Evolutionary conservation across 2,329 filamentous ascomycete species (phyloP).

Genomic region (Fusarium denticulatum): DNA sequence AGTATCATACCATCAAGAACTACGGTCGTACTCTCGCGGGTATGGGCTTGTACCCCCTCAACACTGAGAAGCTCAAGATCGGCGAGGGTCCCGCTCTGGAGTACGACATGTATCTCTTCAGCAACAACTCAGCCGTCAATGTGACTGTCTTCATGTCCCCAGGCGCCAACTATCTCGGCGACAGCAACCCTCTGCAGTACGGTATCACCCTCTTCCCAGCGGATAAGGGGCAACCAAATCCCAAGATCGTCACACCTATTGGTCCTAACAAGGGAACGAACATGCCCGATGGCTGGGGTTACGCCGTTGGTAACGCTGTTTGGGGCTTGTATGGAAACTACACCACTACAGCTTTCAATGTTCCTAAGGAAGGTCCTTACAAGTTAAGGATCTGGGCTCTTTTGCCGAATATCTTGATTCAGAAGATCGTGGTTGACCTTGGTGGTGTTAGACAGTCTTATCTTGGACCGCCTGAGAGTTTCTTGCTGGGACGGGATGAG

Average conservation of each 20-base stretch:
- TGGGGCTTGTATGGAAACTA: slow-evolving; percentile 58
- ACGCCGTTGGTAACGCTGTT: slow-evolving; percentile 54
- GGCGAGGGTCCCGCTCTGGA: slow-evolving; percentile 64
- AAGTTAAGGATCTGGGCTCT: slow-evolving; percentile 62
- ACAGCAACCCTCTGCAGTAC: slow-evolving; percentile 61
- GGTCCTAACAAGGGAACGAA: slow-evolving; percentile 19
- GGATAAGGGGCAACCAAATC: slow-evolving; percentile 29
- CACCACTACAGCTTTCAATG: slow-evolving; percentile 56
- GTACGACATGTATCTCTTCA: slow-evolving; percentile 71
- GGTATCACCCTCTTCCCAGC: slow-evolving; percentile 58
- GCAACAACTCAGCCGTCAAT: slow-evolving; percentile 55
- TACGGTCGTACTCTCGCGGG: slow-evolving; percentile 69
- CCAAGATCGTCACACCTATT: slow-evolving; percentile 19
- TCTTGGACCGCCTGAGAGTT: slow-evolving; percentile 67
- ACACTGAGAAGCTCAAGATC: slow-evolving; percentile 59
- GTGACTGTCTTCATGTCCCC: slow-evolving; percentile 63
- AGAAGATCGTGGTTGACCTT: slow-evolving; percentile 66
- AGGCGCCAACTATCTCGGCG: slow-evolving; percentile 62
- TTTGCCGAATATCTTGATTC: slow-evolving; percentile 62
- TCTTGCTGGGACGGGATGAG: slow-evolving; percentile 43
- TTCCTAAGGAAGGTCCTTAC: slow-evolving; percentile 56
- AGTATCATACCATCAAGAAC: slow-evolving; percentile 62
- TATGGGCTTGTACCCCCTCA: slow-evolving; percentile 65
- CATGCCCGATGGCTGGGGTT: slow-evolving; percentile 31
- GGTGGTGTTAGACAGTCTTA: slow-evolving; percentile 65